Base-by-base conservation (phyloP, 768 basidiomycete species). In the Kwoniella europaea region DNA sequence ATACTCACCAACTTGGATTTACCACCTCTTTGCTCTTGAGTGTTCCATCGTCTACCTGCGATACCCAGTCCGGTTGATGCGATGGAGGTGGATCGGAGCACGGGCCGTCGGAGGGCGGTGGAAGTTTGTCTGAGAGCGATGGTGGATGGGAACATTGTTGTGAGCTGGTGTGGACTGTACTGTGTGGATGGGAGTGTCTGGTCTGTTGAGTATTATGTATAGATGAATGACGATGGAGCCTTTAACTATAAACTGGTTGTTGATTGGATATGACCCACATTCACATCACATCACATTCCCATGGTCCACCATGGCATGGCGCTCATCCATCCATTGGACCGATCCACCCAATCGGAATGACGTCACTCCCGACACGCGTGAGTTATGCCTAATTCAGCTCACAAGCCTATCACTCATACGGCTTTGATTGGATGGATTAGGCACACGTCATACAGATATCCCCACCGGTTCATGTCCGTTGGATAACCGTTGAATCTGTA, bases 1-100 rank as follows among this genome's bases (percentile, higher is more conserved):
- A 29, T 9, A 77, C 81, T 72, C 64, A 82, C 81, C n/a, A 82
- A 75, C 73, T 82, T 82, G 70, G 74, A 74, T 76, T 80, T 82
- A n/a, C 77, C 77, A 61, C 76, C 78, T 53, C 71, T 22, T 53
- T 65, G 50, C 58, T 79, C 77, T 53, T 71, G 69, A 12, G 66
- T 71, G 64, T 79, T 71, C 72, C 72, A 74, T 59, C 74, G 68
- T 70, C 68, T 73, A 18, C 71, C 71, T 42, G 71, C 71, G 50
- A 71, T 65, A 44, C 71, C 69, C 54, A 73, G 61, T 18, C 72
- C 72, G 43, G 69, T 68, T 15, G 62, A 58, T 5, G 20, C 42
- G 46, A 65, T 61, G 18, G 44, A 58, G 29, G 20, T 44, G 44
- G 68, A 12, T 42, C 55, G 53, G 22, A 50, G 35, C 18, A 27